Conservation (phyloP, 176 grass and related monocot species). For the Hordeum marinum region DNA sequence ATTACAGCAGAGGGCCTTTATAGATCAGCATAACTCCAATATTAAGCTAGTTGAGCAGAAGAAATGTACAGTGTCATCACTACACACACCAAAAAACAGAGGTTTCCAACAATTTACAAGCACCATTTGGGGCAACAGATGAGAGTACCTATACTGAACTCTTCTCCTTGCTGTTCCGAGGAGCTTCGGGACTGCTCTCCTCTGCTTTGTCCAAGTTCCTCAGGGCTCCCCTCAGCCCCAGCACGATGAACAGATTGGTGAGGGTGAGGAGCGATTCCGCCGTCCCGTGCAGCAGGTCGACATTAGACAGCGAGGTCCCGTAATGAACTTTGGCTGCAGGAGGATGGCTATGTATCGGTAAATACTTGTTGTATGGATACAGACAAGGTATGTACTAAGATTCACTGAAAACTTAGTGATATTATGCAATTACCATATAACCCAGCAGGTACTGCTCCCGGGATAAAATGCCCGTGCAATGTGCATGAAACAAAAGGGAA, state of each 20-base stretch:
- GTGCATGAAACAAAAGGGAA: constrained; percentile 62
- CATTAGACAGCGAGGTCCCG: constrained; percentile 80
- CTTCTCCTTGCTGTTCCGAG: constrained; percentile 54
- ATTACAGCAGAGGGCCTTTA: neutral
- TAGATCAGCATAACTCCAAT: too few species aligned
- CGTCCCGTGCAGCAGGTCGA: constrained; percentile 71
- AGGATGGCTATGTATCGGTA: neutral
- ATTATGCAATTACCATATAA: constrained; percentile 79
- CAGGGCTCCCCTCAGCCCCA: constrained; percentile 71
- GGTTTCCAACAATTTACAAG: neutral
- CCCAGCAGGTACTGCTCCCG: constrained; percentile 72
- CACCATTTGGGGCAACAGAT: neutral
- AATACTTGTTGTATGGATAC: neutral
- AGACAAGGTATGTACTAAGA: neutral
- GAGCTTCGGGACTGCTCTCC: constrained; percentile 28
- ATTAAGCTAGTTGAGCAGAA: neutral
- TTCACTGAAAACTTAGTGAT: neutral
- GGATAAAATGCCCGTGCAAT: constrained; percentile 31
- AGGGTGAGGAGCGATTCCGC: constrained; percentile 87
- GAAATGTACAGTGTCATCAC: neutral
- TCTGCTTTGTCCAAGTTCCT: constrained; percentile 51
- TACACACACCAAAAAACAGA: neutral
- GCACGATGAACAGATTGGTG: constrained; percentile 78
- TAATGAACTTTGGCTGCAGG: constrained; percentile 79
- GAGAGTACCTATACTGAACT: constrained; percentile 52